Base-by-base conservation (phyloP, 495 filamentous ascomycete genomes). In the Terfezia boudieri region DNA sequence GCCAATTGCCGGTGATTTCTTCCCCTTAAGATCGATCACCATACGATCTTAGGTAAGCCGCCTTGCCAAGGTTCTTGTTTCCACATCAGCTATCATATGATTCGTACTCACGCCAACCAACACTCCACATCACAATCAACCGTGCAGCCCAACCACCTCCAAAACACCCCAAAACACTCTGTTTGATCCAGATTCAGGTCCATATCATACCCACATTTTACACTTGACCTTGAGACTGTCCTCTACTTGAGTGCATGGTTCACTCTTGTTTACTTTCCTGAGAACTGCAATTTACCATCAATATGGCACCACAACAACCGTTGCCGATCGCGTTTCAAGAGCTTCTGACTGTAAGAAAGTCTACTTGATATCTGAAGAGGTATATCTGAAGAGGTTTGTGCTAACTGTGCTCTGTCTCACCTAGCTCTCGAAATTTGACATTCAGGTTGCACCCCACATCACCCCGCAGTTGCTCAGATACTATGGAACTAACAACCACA, bases 271-370 rank as follows among this genome's bases (percentile, higher is more conserved):
- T 20, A 14, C 41, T 46, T 6, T 14, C 1, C 41, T 46, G 14
- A 14, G 41, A 46, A 46, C 41, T 20, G 4, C 41, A 14, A 46
- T 14, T 8, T 14, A 46, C 41, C 62, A 66, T 70, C 73, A 74
- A 73, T 68, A 83, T 76, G 78, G 80, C 79, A n/a, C n/a, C n/a
- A 12, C 23, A 22, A 20, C 49, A 51, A 75, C 76, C 77, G 64
- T 63, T 94, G 61, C 88, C 88, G 61, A 95, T 95, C 74, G 85
- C 85, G 71, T 95, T 95, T 69, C 84, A 82, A 67, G 88, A 95
- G 78, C 76, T 93, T 64, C 73, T 92, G 83, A 93, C 75, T 67
- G 74, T 68, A 55, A 56, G 55, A 55, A 54, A 37, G 52, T 22
- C 50, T 32, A 7, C 26, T 32, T 32, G 26, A 32, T 32, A 4